Percentiles rank a stretch among this genome's conserved stretches.
phyloP scores from a whole-genome alignment of 1,284 basidiomycete genomes.

The Cryptococcus hybrid region DNA sequence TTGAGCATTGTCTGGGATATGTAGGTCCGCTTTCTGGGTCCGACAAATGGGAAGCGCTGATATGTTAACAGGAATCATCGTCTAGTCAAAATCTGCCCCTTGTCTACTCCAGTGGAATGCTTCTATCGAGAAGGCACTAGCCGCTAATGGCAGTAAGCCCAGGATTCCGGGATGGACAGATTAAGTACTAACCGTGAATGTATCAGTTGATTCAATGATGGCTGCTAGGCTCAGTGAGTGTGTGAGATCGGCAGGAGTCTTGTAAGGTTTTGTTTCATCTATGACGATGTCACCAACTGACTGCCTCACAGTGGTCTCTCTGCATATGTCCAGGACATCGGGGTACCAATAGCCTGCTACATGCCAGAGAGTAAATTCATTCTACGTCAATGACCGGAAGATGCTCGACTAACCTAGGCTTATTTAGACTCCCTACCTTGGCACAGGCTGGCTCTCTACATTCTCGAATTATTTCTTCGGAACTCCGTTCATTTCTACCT shows the following conservation, averaged over 20 bases:
- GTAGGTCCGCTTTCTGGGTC: conserved; percentile 21
- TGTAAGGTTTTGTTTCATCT: conserved; percentile 21
- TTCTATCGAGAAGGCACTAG: conserved; percentile 24
- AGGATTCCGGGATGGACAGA: background rate
- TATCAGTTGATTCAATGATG: conserved; percentile 23
- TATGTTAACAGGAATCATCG: background rate
- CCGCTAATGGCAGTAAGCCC: conserved; percentile 19
- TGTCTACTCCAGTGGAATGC: conserved; percentile 25
- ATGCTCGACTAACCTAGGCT: conserved; percentile 10
- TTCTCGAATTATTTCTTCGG: conserved; percentile 20
- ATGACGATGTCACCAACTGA: background rate
- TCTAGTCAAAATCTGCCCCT: conserved; percentile 1
- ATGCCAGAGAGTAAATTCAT: conserved; percentile 23
- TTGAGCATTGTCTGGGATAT: conserved; percentile 37
- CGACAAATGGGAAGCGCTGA: background rate
- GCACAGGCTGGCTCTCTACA: conserved; percentile 21
- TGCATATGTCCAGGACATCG: conserved; percentile 38
- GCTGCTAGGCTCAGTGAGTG: conserved; percentile 16
- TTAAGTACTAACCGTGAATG: background rate
- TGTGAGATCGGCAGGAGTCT: conserved; percentile 28
- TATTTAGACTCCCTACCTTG: conserved; percentile 1
- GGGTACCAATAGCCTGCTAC: conserved; percentile 31
- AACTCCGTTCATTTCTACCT: conserved; percentile 20
- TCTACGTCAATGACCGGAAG: too few species aligned
- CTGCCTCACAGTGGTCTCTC: conserved; percentile 18